These are phyloP conservation scores for Leccinum pellstonianum DNA, from an alignment of 768 basidiomycete genomes.

Conservation along the genomic window DNA sequence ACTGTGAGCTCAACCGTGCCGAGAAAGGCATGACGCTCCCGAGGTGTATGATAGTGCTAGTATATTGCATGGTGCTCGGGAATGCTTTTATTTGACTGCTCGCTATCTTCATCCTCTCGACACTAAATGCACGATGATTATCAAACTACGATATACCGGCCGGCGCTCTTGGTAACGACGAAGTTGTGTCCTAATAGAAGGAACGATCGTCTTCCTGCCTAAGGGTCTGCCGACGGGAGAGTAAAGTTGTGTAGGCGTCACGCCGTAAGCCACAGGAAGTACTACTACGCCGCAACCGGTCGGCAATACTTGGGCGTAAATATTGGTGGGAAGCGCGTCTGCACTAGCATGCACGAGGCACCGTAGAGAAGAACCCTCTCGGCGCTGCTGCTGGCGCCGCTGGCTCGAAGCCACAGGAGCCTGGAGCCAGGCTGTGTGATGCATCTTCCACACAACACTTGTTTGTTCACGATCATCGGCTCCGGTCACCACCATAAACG, in stretches of 20 bases:
- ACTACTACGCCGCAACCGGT: neutral
- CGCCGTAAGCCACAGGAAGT: neutral
- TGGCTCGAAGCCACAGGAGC: neutral
- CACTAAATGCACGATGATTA: neutral
- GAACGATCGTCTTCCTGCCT: too few species aligned
- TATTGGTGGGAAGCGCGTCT: neutral
- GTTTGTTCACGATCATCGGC: neutral
- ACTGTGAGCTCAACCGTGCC: neutral
- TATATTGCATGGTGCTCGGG: neutral
- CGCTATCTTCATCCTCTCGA: neutral
- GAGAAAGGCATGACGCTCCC: neutral
- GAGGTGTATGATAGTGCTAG: neutral
- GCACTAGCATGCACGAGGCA: neutral
- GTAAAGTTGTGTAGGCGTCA: neutral
- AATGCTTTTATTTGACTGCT: neutral
- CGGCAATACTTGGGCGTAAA: too few species aligned
- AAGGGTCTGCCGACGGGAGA: too few species aligned
- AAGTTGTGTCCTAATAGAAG: neutral
- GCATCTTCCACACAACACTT: neutral
- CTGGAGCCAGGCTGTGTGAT: neutral
- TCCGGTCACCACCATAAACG: neutral
- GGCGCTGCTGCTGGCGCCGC: neutral
- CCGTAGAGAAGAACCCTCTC: neutral
- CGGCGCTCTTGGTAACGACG: neutral
- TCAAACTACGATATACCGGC: neutral